phyloP scores from a whole-genome alignment of 106 monocot genomes.

The Dioscorea dumetorum region DNA sequence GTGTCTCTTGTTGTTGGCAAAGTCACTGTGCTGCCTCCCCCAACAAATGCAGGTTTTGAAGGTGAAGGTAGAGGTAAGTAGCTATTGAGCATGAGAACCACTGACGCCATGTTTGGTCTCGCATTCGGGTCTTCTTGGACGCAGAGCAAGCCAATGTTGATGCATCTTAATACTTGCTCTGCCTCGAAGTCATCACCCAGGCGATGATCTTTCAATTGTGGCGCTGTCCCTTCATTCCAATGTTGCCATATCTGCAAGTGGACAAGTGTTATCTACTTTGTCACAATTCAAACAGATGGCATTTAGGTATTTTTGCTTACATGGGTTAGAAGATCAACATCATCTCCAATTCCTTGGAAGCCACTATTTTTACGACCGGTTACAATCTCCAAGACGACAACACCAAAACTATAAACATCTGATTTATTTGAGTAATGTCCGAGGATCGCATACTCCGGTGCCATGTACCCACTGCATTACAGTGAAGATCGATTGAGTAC shows the following conservation, averaged over 20 bases:
- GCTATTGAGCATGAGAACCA: slow-evolving; percentile 17
- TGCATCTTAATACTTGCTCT: background rate
- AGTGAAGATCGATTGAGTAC: no score
- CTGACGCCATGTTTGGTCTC: slow-evolving; percentile 18
- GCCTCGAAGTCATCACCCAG: background rate
- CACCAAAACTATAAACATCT: slow-evolving; percentile 27
- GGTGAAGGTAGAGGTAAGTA: slow-evolving; percentile 6
- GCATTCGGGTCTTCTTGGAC: slow-evolving; percentile 13
- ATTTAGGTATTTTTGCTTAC: background rate
- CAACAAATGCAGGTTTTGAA: background rate
- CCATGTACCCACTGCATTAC: slow-evolving; percentile 27
- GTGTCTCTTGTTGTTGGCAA: no score
- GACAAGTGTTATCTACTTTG: background rate
- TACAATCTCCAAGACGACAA: slow-evolving; percentile 20
- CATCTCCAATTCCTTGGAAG: background rate
- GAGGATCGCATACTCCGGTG: slow-evolving; percentile 24
- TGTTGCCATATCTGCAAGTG: background rate
- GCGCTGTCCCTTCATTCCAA: background rate
- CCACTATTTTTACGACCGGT: slow-evolving; percentile 19
- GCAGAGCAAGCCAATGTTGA: slow-evolving; percentile 22
- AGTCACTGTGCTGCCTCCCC: background rate
- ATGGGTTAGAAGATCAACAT: background rate
- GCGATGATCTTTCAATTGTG: background rate
- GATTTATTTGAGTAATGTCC: slow-evolving; percentile 21
- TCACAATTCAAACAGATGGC: background rate